Base-by-base conservation (phyloP, 163 green algal genomes). In the Volvox carteri region DNA sequence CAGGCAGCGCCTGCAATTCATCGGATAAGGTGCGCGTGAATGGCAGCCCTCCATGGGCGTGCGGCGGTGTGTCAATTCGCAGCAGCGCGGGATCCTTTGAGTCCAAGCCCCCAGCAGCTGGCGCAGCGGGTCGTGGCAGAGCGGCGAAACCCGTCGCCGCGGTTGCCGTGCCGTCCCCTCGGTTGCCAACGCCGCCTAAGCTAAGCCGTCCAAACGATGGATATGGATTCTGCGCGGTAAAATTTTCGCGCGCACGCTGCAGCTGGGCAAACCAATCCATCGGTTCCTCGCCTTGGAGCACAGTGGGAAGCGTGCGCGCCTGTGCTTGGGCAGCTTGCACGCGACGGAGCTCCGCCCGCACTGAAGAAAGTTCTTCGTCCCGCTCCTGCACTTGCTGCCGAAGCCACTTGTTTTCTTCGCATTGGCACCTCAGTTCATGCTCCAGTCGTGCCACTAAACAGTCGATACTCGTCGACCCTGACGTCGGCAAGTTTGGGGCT, bases 21-120 rank as follows among this genome's bases (percentile, higher is more conserved):
- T 23, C 39, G 39, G 70, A 78, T 6, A 78, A 33, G 41, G 30
- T 56, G 8, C 39, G 39, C 18, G 39, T 19, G 1, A 41, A 30
- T 18, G 70, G 39, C 39, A 54, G 11, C 16, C 30, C 7, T 37
- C 50, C 48, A 52, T 52, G 30, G 2, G 48, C 48, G 41, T 84
- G 75, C 7, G 78, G 78, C 37, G 78, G 78, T 25, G 78, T 85
- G 41, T 85, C 78, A 37, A 85, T 37, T 0, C 78, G 78, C 54
- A 74, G 25, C 78, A 85, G 56, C 2, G 50, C 23, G 4, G 42
- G 0, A 25, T 25, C 35, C 37, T 44, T n/a, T n/a, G n/a, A n/a
- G n/a, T n/a, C n/a, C n/a, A n/a, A n/a, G n/a, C 39, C 72, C 33
- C 21, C 72, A 58, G 72, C n/a, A n/a, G n/a, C n/a, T n/a, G n/a